Conservation (phyloP, 805 yeast species). For the Sungouiozyma ichnusensis region DNA sequence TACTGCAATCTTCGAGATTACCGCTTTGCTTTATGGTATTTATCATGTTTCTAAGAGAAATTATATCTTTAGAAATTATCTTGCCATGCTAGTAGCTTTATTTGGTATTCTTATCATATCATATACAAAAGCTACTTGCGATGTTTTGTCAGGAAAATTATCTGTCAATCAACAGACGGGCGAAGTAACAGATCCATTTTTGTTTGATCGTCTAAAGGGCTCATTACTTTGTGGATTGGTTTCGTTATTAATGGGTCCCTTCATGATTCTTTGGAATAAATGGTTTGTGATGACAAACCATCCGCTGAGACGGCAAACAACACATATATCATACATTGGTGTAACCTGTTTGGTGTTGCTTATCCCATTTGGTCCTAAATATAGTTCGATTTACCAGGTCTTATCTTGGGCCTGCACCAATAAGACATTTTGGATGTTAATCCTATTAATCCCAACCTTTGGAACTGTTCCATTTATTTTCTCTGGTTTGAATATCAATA, state of each 20-base stretch:
- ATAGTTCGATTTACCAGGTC: conserved; percentile 2
- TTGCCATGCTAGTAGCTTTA: conserved; percentile 21
- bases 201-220: conserved; percentile 28
- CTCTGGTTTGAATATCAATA: conserved; percentile 16
- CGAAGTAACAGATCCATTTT: conserved; percentile 26
- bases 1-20: conserved; percentile 26
- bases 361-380: conserved; percentile 16
- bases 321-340: conserved; percentile 17
- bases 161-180: conserved; percentile 26
- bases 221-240: conserved; percentile 26
- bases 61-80: conserved; percentile 18
- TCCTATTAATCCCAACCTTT: neutral
- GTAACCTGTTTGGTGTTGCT: conserved; percentile 13
- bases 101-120: conserved; percentile 24
- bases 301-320: conserved; percentile 2
- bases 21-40: conserved; percentile 24
- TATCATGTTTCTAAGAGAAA: conserved; percentile 20
- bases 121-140: conserved; percentile 27
- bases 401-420: conserved; percentile 9
- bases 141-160: conserved; percentile 24
- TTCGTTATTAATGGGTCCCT: conserved; percentile 24
- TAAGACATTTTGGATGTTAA: conserved; percentile 14
- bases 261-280: conserved; percentile 23
- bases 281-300: conserved; percentile 23
- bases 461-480: conserved; percentile 20